These are phyloP conservation scores for Thraustochytrium sp. DNA, from an alignment of 352 stramenopile genomes.

Conservation along the genomic window DNA sequence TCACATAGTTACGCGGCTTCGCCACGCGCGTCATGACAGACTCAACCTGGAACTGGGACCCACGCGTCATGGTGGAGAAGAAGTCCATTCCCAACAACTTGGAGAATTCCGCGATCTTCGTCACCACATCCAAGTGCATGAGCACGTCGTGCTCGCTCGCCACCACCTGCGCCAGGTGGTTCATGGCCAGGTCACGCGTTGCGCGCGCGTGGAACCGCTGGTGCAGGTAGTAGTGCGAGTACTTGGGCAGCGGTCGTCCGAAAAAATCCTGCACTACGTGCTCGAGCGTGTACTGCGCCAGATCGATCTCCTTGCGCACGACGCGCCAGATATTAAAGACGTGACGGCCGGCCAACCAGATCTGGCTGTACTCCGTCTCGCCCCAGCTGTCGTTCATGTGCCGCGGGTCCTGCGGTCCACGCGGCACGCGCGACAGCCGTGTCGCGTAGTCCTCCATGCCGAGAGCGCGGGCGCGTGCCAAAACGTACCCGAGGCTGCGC, in stretches of 20 bases:
- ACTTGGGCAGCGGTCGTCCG: slow-evolving; percentile 61
- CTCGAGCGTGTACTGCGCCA: slow-evolving; percentile 70
- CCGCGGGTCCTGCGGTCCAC: slow-evolving; percentile 40
- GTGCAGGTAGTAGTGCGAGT: slow-evolving; percentile 59
- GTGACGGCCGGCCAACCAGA: slow-evolving; percentile 79
- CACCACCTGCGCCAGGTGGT: slow-evolving; percentile 57
- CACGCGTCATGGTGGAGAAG: slow-evolving; percentile 79
- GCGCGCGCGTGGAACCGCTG: slow-evolving; percentile 58
- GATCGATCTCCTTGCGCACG: slow-evolving; percentile 62
- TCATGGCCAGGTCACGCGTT: slow-evolving; percentile 58
- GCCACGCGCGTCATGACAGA: slow-evolving; percentile 81
- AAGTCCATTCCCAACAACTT: slow-evolving; percentile 88
- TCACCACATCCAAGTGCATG: slow-evolving; percentile 73
- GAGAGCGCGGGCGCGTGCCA: slow-evolving; percentile 62
- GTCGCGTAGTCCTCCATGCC: slow-evolving; percentile 47
- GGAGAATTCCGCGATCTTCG: slow-evolving; percentile 77
- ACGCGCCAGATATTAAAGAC: slow-evolving; percentile 85
- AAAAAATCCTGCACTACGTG: slow-evolving; percentile 65
- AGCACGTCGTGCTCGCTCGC: slow-evolving; percentile 67
- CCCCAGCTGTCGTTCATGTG: slow-evolving; percentile 50
- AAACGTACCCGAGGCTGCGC: slow-evolving; percentile 65
- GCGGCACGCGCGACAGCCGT: slow-evolving; percentile 44
- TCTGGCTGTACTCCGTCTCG: slow-evolving; percentile 53
- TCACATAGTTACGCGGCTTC: slow-evolving; percentile 73
- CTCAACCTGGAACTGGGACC: slow-evolving; percentile 86